Percentiles rank a stretch among this genome's conserved stretches.
Conservation (phyloP, 257 asterid species). For the Petunia axillaris region DNA sequence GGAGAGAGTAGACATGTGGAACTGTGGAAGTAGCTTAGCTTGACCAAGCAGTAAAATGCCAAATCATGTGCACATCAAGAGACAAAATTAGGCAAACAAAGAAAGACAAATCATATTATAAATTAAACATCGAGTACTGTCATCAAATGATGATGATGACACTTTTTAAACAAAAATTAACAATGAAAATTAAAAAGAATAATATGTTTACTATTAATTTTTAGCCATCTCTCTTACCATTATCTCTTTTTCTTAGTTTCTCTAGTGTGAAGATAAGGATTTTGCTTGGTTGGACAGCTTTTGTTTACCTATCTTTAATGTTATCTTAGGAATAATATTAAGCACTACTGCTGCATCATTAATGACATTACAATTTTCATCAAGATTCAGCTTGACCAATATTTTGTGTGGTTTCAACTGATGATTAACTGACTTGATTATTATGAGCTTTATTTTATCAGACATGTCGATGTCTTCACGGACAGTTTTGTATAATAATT, state of each 20-base stretch:
- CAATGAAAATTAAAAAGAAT: not conserved
- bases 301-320: conserved; percentile 25
- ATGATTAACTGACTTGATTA: not conserved
- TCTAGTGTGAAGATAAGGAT: conserved; percentile 34
- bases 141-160: conserved; percentile 23
- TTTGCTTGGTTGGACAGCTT: conserved; percentile 26
- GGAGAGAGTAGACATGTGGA: conserved; percentile 30
- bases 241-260: conserved; percentile 26
- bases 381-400: conserved; percentile 9
- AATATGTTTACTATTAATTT: not conserved
- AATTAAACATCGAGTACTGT: not conserved
- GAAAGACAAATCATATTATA: conserved; percentile 3
- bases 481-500: not conserved
- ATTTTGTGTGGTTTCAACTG: not conserved
- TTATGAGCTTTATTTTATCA: not conserved
- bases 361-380: not conserved
- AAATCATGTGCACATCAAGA: conserved; percentile 32
- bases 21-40: conserved; percentile 30
- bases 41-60: conserved; percentile 32
- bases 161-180: not conserved
- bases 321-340: conserved; percentile 21
- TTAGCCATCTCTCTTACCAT: conserved; percentile 25
- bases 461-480: conserved; percentile 7
- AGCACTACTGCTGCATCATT: not conserved
- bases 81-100: conserved; percentile 3